Evolutionary conservation across 192 early-diverging fungal genomes (phyloP).

Genomic region (Mycoemilia scoparia): DNA sequence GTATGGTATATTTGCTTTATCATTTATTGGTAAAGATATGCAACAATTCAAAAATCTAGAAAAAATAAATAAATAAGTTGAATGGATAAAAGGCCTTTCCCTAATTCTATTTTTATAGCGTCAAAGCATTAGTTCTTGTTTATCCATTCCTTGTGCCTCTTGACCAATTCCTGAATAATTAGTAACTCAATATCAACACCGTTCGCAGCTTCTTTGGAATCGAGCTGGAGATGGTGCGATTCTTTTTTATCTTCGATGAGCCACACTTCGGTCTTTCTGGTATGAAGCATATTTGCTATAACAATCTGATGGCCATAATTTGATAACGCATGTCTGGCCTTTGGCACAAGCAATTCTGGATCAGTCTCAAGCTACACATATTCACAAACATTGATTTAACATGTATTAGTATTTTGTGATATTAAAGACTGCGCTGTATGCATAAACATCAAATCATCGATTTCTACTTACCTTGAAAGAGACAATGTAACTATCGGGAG

Average conservation of each 20-base stretch:
- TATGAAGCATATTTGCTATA: conserved; percentile 82
- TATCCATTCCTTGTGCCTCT: not conserved
- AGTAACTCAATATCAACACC: not conserved
- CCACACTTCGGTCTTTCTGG: conserved; percentile 71
- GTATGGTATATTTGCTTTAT: not conserved
- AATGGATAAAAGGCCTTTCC: not conserved
- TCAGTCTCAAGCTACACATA: conserved; percentile 84
- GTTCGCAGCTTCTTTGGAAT: not conserved
- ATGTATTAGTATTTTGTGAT: not conserved
- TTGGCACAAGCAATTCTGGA: conserved; percentile 51
- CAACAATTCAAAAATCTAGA: not conserved
- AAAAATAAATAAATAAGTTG: not conserved
- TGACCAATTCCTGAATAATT: not conserved
- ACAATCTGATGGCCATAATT: conserved; percentile 94
- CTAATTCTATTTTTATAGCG: not conserved
- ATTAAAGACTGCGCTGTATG: not conserved
- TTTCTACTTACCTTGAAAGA: conserved; percentile 69
- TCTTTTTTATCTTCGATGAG: conserved; percentile 16
- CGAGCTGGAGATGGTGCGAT: not conserved
- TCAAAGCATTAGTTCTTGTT: not conserved
- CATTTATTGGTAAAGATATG: not conserved
- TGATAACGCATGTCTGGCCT: conserved; percentile 56
- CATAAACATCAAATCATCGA: not conserved
- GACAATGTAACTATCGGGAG: conserved; percentile 67
- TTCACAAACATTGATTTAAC: not conserved